Evolutionary conservation across 2,329 filamentous ascomycete species (phyloP).

Genomic region (Raffaelea arxii): DNA sequence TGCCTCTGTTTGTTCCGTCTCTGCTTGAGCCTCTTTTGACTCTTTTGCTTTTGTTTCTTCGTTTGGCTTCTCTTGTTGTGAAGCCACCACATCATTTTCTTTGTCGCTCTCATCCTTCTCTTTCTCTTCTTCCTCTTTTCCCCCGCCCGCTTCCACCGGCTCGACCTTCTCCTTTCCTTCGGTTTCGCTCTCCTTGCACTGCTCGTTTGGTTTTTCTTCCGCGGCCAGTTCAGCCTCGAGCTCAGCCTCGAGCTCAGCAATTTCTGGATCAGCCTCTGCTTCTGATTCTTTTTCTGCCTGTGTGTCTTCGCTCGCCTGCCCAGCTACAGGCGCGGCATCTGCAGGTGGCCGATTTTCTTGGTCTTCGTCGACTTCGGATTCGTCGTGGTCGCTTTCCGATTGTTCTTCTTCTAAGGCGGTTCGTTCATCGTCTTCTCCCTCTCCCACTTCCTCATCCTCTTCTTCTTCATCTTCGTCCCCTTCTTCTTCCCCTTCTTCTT

Average conservation of each 20-base stretch:
- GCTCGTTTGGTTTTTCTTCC: neutral
- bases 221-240: neutral
- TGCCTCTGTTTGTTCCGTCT: too few relatives aligned
- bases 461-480: neutral
- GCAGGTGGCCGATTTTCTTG: neutral
- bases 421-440: neutral
- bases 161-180: slow-evolving; percentile 1
- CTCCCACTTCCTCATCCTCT: neutral
- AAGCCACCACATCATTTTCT: neutral
- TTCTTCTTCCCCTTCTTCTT: neutral
- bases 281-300: slow-evolving; percentile 1
- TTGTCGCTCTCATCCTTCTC: neutral
- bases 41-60: neutral
- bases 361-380: neutral
- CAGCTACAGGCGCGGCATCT: too few relatives aligned
- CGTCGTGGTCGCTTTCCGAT: neutral
- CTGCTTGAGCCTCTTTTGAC: neutral
- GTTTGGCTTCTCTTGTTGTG: neutral
- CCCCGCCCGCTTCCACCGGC: neutral
- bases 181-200: too few relatives aligned
- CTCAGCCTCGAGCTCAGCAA: slow-evolving; percentile 2
- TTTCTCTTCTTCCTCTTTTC: neutral
- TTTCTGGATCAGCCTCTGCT: slow-evolving; percentile 5
- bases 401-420: neutral
- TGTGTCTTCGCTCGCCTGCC: neutral